Base-by-base conservation (phyloP, 2,329 filamentous ascomycete genomes). In the Cladosporium sp. region DNA sequence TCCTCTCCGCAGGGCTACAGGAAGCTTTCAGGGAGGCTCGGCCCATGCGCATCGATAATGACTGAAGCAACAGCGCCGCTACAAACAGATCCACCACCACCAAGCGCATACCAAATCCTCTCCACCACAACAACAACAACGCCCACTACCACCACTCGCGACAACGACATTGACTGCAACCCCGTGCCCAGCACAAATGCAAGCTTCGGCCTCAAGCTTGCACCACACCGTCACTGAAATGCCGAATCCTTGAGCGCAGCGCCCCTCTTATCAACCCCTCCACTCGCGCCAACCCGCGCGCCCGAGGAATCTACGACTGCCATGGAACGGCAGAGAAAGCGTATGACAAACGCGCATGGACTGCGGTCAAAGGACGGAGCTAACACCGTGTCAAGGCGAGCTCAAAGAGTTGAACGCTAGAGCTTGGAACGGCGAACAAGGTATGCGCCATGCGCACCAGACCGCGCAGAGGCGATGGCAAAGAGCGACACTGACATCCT, bases 371-470 rank as follows among this genome's bases (percentile, higher is more conserved):
- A 60, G 64, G 26, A 57, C 53, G 37, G 62, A 65, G 60, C 58
- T 69, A 35, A 66, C 33, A 29, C 29, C 21, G 16, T 37, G 28
- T 28, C 18, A 76, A 97, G 93, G 92, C 83, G 91, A 97, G 83
- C 85, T 98, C 81, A 91, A 93, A 83, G 87, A 90, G 81, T 84
- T 96, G 75, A 99, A 99, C 79, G 86, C 88, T 76, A 87, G 88
- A 80, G 91, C 90, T 68, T 99, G 95, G 95, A 85, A 90, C 77
- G 93, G 92, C 75, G 92, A 97, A 74, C 89, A 86, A 84, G 91
- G 94, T 97, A 80, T 62, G 59, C 56, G 40, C 52, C 28, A 55
- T 23, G 18, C 16, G 52, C 52, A 31, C 28, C 29, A 55, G 12
- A 33, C 16, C 21, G 7, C 21, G 12, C 0, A 31, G 21, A 26